Percentiles rank a stretch among this genome's conserved stretches.
phyloP scores from a whole-genome alignment of 73 alveolate genomes.

The Uronychia setigera region DNA sequence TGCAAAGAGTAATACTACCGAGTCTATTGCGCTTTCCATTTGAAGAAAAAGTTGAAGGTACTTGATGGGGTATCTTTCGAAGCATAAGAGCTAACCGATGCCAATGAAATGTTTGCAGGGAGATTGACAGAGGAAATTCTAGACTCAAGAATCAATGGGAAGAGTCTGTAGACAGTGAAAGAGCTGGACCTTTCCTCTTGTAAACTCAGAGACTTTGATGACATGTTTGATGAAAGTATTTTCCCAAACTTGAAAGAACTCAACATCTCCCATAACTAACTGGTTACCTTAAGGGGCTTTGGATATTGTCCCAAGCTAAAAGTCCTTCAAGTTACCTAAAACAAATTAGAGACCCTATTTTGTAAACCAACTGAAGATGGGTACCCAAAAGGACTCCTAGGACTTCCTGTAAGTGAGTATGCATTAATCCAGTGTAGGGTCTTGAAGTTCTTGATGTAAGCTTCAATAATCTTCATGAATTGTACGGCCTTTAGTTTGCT shows the following conservation, averaged over 20 bases:
- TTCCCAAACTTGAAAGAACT: constrained; percentile 78
- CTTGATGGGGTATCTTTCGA: constrained; percentile 86
- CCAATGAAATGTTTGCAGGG: constrained; percentile 85
- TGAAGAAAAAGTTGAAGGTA: constrained; percentile 79
- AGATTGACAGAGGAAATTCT: constrained; percentile 85
- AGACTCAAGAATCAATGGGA: constrained; percentile 66
- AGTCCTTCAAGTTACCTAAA: constrained; percentile 58
- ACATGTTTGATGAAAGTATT: constrained; percentile 73
- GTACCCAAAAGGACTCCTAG: constrained; percentile 69
- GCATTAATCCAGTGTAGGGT: neutral
- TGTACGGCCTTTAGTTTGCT: constrained; percentile 76
- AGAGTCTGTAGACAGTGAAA: constrained; percentile 52
- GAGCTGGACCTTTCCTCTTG: constrained; percentile 73
- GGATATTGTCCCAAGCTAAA: constrained; percentile 79
- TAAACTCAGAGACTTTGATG: constrained; percentile 82
- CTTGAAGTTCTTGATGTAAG: constrained; percentile 73
- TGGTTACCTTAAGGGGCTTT: constrained; percentile 70
- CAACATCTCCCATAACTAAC: constrained; percentile 69
- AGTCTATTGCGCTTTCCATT: constrained; percentile 69
- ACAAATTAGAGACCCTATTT: constrained; percentile 74
- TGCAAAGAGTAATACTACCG: constrained; percentile 77
- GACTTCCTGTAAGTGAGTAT: constrained; percentile 49
- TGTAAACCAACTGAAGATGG: constrained; percentile 69
- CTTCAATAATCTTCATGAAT: constrained; percentile 64
- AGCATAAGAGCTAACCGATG: constrained; percentile 67